Evolutionary conservation across 176 grass and related monocot species (phyloP).

Genomic region (Urochloa ruziziensis): DNA sequence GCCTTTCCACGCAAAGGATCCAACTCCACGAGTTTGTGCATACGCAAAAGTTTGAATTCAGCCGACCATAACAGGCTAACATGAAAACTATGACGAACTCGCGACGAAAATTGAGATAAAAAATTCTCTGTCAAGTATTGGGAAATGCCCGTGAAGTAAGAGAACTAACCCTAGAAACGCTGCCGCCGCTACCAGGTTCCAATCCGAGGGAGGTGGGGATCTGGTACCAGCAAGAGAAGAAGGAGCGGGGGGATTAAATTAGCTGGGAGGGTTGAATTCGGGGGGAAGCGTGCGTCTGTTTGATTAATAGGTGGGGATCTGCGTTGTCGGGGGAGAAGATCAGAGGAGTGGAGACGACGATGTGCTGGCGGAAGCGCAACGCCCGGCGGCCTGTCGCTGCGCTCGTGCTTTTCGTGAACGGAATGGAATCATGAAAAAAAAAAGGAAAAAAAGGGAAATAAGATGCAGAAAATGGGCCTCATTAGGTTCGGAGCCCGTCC

Average conservation of each 20-base stretch:
- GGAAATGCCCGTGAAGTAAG: background rate
- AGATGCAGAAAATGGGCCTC: background rate
- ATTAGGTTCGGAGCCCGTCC: background rate
- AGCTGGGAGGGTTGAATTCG: constrained; percentile 19
- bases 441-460: background rate
- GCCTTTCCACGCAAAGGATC: constrained; percentile 1
- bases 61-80: background rate
- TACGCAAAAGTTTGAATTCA: background rate
- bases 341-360: background rate
- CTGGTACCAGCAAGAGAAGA: background rate
- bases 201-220: constrained; percentile 1
- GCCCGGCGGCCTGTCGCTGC: constrained; percentile 32
- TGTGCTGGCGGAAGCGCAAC: constrained; percentile 19
- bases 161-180: constrained; percentile 50
- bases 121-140: background rate
- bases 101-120: background rate
- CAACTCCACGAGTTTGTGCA: background rate
- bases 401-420: background rate
- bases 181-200: background rate
- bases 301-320: constrained; percentile 33
- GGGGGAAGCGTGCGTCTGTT: constrained; percentile 8
- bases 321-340: background rate
- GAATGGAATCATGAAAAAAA: background rate
- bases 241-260: background rate
- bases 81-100: background rate